A percentile compares a stretch with the other conserved stretches of the same genome.
Conservation (phyloP, 2,329 filamentous ascomycete species). For the Mycocentrospora acerina region DNA sequence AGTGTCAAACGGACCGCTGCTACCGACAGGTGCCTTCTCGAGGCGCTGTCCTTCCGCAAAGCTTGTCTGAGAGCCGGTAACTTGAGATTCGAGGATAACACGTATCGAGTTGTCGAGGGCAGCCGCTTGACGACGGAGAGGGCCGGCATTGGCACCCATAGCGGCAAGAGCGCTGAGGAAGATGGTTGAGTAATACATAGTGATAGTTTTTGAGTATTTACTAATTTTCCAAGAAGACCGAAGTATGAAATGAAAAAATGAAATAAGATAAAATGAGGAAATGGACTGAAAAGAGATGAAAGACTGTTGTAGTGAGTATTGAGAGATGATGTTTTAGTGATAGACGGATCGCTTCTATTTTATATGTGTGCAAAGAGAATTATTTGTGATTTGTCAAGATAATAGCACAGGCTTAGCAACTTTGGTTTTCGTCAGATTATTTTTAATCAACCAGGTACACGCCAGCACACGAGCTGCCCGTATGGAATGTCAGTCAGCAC, state of each 20-base stretch:
- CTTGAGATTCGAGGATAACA: slow-evolving; percentile 9
- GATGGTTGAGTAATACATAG: slow-evolving; percentile 16
- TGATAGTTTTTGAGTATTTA: background rate
- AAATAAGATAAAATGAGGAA: background rate
- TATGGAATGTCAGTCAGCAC: background rate
- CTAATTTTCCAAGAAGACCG: slow-evolving; percentile 2
- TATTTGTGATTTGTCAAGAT: background rate
- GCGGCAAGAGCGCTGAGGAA: slow-evolving; percentile 11
- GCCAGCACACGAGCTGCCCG: slow-evolving; percentile 1
- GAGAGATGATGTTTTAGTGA: slow-evolving; percentile 1
- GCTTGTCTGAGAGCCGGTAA: slow-evolving; percentile 5
- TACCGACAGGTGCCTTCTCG: slow-evolving; percentile 1
- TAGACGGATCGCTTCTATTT: background rate
- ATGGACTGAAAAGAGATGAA: too few relatives aligned
- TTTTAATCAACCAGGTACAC: slow-evolving; percentile 1
- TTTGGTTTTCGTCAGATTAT: too few relatives aligned
- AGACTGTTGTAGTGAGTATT: background rate
- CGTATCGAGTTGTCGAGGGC: slow-evolving; percentile 3
- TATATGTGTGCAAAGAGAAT: background rate
- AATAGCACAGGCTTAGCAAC: slow-evolving; percentile 1
- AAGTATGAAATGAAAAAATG: background rate
- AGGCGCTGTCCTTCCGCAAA: slow-evolving; percentile 6
- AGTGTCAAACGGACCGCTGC: slow-evolving; percentile 10
- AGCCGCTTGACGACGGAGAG: slow-evolving; percentile 3
- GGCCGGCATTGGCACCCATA: slow-evolving; percentile 9